Conservation (phyloP, 495 filamentous ascomycete genomes). For the Aspergillus biplanus region DNA sequence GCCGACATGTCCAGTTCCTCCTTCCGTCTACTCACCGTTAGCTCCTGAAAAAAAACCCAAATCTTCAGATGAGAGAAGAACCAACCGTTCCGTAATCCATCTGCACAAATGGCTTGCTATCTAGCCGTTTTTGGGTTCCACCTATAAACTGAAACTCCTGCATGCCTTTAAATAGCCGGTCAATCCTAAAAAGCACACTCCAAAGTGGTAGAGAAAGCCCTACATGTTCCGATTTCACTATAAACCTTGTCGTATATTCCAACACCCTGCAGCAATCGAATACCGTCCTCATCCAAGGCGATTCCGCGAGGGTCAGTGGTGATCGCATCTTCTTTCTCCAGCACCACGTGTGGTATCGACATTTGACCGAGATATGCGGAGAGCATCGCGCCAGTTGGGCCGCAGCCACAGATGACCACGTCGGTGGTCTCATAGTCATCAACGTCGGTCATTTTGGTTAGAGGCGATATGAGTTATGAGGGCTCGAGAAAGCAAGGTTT, state of each 20-base stretch:
- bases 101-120: slow-evolving; percentile 29
- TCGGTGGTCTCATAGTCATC: slow-evolving; percentile 34
- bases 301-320: slow-evolving; percentile 56
- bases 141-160: slow-evolving; percentile 32
- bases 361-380: slow-evolving; percentile 37
- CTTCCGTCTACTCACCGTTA: slow-evolving; percentile 30
- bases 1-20: slow-evolving; percentile 40
- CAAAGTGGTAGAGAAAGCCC: slow-evolving; percentile 7
- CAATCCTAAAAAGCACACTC: neutral
- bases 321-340: slow-evolving; percentile 50
- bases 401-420: slow-evolving; percentile 46
- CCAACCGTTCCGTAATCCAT: slow-evolving; percentile 36
- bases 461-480: neutral
- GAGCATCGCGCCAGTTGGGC: slow-evolving; percentile 42
- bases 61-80: neutral
- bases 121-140: slow-evolving; percentile 24
- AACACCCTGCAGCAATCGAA: slow-evolving; percentile 49
- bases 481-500: neutral
- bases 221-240: slow-evolving; percentile 37
- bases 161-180: slow-evolving; percentile 27
- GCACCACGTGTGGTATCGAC: slow-evolving; percentile 33
- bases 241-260: slow-evolving; percentile 46
- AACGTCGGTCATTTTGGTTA: neutral
- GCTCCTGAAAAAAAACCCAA: neutral
- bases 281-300: slow-evolving; percentile 53